These are phyloP conservation scores for Pseudofabraea citricarpa DNA, from an alignment of 2,329 filamentous ascomycete species.

Conservation along the genomic window DNA sequence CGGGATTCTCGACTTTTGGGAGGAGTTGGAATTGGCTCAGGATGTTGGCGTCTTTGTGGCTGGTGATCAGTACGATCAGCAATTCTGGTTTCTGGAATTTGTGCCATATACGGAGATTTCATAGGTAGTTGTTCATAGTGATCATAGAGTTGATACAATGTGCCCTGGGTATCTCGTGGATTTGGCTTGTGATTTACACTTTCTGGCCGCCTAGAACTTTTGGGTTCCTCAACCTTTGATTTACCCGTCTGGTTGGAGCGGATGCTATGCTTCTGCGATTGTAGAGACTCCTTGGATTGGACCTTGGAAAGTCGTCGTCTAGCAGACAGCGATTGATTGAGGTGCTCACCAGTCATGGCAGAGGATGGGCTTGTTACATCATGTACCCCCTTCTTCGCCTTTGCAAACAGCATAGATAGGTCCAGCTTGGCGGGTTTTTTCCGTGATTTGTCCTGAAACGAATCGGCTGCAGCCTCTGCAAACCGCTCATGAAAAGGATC, in stretches of 20 bases:
- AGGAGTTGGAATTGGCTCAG: not conserved
- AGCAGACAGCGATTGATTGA: constrained; percentile 3
- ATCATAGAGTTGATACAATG: constrained; percentile 18
- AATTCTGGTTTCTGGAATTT: constrained; percentile 21
- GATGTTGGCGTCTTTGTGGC: not conserved
- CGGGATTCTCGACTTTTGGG: not conserved
- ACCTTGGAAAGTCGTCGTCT: constrained; percentile 19
- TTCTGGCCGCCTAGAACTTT: not conserved
- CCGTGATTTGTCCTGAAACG: constrained; percentile 10
- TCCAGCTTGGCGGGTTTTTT: constrained; percentile 26
- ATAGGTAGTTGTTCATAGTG: constrained; percentile 20
- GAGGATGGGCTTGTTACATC: constrained; percentile 11
- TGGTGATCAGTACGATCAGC: constrained; percentile 5
- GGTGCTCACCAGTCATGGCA: constrained; percentile 11
- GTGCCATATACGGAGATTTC: constrained; percentile 16
- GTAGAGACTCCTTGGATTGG: constrained; percentile 22
- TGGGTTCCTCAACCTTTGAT: not conserved
- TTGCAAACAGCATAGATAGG: constrained; percentile 25
- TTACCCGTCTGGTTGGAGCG: constrained; percentile 13
- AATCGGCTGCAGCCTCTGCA: constrained; percentile 6
- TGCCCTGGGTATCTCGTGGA: constrained; percentile 9
- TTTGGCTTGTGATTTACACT: constrained; percentile 9
- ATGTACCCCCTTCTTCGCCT: constrained; percentile 11
- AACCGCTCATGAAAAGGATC: constrained; percentile 18
- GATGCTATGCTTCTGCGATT: constrained; percentile 18